Base-by-base conservation (phyloP, 352 stramenopile species). In the Phytopythium montanum region DNA sequence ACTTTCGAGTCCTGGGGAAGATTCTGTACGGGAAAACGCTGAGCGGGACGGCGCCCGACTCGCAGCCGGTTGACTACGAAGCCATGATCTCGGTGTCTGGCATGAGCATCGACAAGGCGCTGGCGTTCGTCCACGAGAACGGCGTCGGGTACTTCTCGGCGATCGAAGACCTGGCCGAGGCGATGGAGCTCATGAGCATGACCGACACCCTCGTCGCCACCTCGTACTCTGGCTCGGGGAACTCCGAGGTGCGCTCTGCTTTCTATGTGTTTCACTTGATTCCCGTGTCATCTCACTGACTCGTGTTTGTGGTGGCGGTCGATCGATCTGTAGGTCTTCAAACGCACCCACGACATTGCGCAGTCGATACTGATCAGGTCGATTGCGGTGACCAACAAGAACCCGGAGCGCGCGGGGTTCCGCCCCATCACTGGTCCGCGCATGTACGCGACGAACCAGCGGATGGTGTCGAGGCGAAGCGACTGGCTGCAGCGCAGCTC, bases 1-100 rank as follows among this genome's bases (percentile, higher is more conserved):
- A 94, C 53, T 91, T 95, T 16, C 86, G 91, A 48, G 61, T 94
- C 13, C 63, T 94, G 31, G 86, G 84, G 6, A 93, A 93, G 55
- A 56, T 95, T 38, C 51, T 95, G 4, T 80, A 95, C 45, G 78
- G 69, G n/a, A 88, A 88, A 69, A 64, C 64, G 51, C 31, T 67
- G 23, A 65, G 70, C 56, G 76, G 66, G 34, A 75, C 44, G 23
- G 21, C 44, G 21, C n/a, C 44, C 36, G 52, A 59, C 14, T 29
- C 26, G 2, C 60, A 46, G 12, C 51, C 65, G 18, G 28, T 71
- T 19, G 62, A 77, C 18, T 76, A 76, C 41, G 75, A 90, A 53
- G 57, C 69, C 21, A 72, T 91, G 36, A 58, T 94, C 44, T 70
- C 87, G 41, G 68, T 70, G 1, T 87, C 76, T 33, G 61, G 61